Evolutionary conservation across 768 basidiomycete species (phyloP), one percentile per base, ranked within the genome.

Genomic region (Macrolepiota albuminosa): DNA sequence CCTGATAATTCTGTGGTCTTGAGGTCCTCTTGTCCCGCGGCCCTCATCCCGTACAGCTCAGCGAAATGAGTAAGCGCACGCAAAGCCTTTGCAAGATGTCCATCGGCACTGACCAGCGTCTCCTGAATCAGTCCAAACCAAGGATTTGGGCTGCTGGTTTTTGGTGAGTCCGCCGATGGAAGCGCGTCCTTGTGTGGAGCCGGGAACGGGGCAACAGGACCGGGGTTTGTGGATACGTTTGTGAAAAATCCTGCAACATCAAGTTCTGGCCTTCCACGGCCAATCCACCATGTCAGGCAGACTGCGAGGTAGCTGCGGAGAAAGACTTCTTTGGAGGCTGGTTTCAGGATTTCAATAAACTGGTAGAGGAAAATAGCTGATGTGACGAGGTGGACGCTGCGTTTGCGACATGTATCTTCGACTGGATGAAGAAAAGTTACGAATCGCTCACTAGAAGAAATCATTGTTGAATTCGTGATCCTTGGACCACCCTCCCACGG

Each of bases 301-400:
- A 75, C 71, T 7, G 78, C 71, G 63, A 90, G 80, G 71, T 87
- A 87, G 2, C 78, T 73, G 8, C 80, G 81, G n/a, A 91, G 76
- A 14, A 90, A 73, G 16, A 81, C 69, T 4, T 73, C 74, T 58
- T 83, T 79, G 0, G 82, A 83, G 0, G 68, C 45, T 0, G 76
- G 76, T 6, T 75, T 69, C 53, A 83, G 69, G 37, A 64, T 64
- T 0, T 75, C 75, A 37, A 79, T 64, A 46, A 84, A 58, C 1
- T 86, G 80, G 0, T 83, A 76, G 31, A 88, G 66, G 75, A 89
- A 87, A 24, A 87, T 66, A 4, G 82, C 76, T 4, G 87, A 87
- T 0, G 88, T 91, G 42, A 89, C 79, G 1, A 86, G 71, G 63
- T 84, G 89, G 73, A 86, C 83, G 14, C 87, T 89, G 4, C 42